Percentiles rank a stretch among this genome's conserved stretches.
phyloP scores from a whole-genome alignment of 805 yeast species.

The Candida manassasensis region DNA sequence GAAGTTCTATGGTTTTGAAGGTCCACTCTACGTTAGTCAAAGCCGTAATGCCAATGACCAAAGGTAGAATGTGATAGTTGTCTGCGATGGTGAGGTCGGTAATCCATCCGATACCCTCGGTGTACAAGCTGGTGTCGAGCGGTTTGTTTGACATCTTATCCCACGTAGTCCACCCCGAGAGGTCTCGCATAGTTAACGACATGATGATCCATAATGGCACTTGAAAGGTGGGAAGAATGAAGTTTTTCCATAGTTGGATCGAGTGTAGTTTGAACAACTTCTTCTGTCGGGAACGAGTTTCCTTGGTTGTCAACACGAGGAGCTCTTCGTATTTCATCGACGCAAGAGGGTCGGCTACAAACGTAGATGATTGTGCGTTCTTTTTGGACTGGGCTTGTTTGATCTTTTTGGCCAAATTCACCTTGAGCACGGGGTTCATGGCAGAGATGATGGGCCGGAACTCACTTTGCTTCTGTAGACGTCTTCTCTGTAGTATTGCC shows the following conservation, averaged over 20 bases:
- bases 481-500: constrained; percentile 64
- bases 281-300: constrained; percentile 70
- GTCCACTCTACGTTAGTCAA: constrained; percentile 83
- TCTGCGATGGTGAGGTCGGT: constrained; percentile 56
- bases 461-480: constrained; percentile 66
- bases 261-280: constrained; percentile 58
- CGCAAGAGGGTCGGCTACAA: constrained; percentile 23
- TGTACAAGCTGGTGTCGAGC: constrained; percentile 45
- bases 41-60: constrained; percentile 64
- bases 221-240: constrained; percentile 72
- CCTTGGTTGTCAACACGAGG: constrained; percentile 67
- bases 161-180: constrained; percentile 64
- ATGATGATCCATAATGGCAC: constrained; percentile 83
- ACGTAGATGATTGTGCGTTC: constrained; percentile 4
- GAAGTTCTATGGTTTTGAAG: constrained; percentile 53
- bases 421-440: constrained; percentile 67
- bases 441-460: constrained; percentile 70
- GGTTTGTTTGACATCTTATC: constrained; percentile 39
- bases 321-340: constrained; percentile 74
- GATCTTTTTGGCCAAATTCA: constrained; percentile 47
- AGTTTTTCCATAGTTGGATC: constrained; percentile 79
- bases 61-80: constrained; percentile 61
- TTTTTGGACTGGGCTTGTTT: constrained; percentile 26
- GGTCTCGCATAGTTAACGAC: constrained; percentile 67
- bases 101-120: constrained; percentile 60